phyloP scores from a whole-genome alignment of 352 stramenopile species.

The Globisporangium middletonii region DNA sequence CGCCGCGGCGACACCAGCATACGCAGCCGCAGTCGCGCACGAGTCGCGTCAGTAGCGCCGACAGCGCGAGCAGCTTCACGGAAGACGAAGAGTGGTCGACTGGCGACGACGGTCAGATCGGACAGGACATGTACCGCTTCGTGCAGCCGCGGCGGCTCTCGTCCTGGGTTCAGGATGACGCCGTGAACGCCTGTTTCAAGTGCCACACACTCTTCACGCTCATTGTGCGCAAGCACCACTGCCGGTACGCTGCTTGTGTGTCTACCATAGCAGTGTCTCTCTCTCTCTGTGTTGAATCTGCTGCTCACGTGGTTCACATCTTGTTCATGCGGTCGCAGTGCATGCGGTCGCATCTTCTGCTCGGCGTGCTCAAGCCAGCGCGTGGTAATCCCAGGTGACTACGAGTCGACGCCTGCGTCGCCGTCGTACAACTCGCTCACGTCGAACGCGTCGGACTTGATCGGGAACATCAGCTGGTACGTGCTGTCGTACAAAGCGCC shows the following conservation, averaged over 20 bases:
- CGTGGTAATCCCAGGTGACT: slow-evolving; percentile 75
- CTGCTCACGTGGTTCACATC: no score
- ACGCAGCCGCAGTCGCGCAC: slow-evolving; percentile 13
- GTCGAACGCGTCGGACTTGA: slow-evolving; percentile 68
- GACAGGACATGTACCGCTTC: slow-evolving; percentile 77
- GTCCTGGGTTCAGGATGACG: slow-evolving; percentile 83
- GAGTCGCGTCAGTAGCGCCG: slow-evolving; percentile 5
- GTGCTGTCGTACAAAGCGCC: slow-evolving; percentile 59
- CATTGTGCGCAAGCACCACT: slow-evolving; percentile 80
- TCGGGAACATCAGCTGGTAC: slow-evolving; percentile 82
- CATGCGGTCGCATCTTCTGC: slow-evolving; percentile 81
- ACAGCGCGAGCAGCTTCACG: slow-evolving; percentile 20
- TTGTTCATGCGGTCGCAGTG: slow-evolving; percentile 16
- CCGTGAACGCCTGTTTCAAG: slow-evolving; percentile 83
- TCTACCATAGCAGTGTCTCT: not conserved
- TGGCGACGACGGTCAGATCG: slow-evolving; percentile 35
- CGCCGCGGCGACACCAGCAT: not conserved
- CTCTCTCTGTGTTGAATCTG: not conserved
- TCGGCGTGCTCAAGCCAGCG: slow-evolving; percentile 72
- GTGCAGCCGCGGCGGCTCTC: slow-evolving; percentile 73
- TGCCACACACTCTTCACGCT: slow-evolving; percentile 78
- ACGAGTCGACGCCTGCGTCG: slow-evolving; percentile 66
- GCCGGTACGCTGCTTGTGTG: slow-evolving; percentile 24
- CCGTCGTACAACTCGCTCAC: slow-evolving; percentile 56
- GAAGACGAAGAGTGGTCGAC: slow-evolving; percentile 67